Evolutionary conservation across 768 basidiomycete species (phyloP).

Genomic region (Termitomyces titanicus): DNA sequence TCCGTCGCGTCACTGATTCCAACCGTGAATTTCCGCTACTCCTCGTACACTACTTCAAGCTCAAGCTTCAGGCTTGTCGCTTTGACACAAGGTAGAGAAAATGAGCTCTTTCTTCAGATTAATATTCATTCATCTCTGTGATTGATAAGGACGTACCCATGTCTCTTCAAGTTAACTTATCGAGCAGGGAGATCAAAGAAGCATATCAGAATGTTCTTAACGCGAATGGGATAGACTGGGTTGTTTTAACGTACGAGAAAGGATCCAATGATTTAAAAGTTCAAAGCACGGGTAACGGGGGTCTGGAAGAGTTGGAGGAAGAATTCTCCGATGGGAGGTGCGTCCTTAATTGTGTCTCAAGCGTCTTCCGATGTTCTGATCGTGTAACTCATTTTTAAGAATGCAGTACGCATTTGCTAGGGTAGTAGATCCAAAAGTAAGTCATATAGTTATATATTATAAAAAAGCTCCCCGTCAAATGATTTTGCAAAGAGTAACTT

Average conservation of each 20-base stretch:
- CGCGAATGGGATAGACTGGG: constrained; percentile 69
- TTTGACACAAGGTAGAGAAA: background rate
- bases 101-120: background rate
- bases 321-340: constrained; percentile 94
- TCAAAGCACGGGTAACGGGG: constrained; percentile 81
- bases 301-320: constrained; percentile 86
- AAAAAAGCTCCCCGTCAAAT: background rate
- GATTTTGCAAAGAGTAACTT: constrained; percentile 60
- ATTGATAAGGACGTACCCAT: constrained; percentile 32
- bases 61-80: background rate
- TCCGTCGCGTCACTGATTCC: constrained; percentile 8
- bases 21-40: background rate
- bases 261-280: constrained; percentile 86
- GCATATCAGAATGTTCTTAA: constrained; percentile 77
- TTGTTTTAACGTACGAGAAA: constrained; percentile 75
- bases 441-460: constrained; percentile 19
- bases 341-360: constrained; percentile 19
- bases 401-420: constrained; percentile 92
- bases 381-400: constrained; percentile 35
- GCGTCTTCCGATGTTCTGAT: constrained; percentile 10
- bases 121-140: background rate
- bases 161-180: constrained; percentile 80
- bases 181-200: constrained; percentile 63
- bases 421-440: constrained; percentile 82
- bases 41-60: background rate